Evolutionary conservation across 2,329 filamentous ascomycete species (phyloP).

Genomic region (Alternaria metachromatica): DNA sequence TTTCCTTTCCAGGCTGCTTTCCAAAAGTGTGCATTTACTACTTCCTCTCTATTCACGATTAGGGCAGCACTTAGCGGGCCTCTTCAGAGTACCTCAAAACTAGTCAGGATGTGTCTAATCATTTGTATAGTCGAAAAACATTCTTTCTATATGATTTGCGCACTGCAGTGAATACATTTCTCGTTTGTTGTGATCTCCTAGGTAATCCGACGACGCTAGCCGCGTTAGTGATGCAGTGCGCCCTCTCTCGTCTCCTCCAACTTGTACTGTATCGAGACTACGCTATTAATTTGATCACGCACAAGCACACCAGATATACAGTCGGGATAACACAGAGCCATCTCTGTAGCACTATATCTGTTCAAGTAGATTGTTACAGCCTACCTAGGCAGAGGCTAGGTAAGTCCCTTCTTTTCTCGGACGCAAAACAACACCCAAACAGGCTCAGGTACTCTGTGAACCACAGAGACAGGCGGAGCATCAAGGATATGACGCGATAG

Average conservation of each 20-base stretch:
- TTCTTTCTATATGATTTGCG: neutral
- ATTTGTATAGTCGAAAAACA: neutral
- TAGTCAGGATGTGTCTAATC: neutral
- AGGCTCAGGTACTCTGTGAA: neutral
- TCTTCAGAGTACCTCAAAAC: neutral
- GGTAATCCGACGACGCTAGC: neutral
- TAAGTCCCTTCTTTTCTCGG: neutral
- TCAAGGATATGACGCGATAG: neutral
- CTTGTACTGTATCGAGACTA: neutral
- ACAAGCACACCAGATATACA: neutral
- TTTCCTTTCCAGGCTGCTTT: neutral
- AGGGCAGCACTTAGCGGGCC: neutral
- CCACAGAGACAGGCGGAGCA: neutral
- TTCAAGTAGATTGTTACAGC: neutral
- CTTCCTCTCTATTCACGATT: neutral
- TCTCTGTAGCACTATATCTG: neutral
- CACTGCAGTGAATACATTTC: neutral
- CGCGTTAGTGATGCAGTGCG: neutral
- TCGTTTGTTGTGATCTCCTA: neutral
- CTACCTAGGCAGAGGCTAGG: neutral
- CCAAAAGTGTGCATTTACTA: neutral
- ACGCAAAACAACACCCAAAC: neutral
- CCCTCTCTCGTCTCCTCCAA: neutral
- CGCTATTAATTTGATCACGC: neutral
- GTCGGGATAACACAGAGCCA: neutral